These are phyloP conservation scores for Cyberlindnera sargentensis DNA, from an alignment of 805 yeast species.

Conservation along the genomic window DNA sequence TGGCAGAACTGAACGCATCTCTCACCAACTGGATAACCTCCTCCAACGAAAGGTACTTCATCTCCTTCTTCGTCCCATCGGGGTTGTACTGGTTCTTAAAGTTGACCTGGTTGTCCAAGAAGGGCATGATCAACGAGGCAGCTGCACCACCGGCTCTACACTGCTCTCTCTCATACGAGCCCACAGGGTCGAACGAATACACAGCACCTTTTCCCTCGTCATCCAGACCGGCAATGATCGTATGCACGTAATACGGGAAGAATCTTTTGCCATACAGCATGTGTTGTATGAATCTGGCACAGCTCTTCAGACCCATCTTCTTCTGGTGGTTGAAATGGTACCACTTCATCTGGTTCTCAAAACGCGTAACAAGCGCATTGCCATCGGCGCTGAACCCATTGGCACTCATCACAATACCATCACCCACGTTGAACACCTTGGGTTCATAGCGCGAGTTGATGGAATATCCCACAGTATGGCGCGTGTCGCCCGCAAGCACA, in stretches of 20 bases:
- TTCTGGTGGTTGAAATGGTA: slow-evolving; percentile 86
- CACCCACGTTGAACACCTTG: slow-evolving; percentile 84
- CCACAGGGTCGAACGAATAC: slow-evolving; percentile 96
- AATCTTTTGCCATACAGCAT: slow-evolving; percentile 86
- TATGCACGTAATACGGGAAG: slow-evolving; percentile 95
- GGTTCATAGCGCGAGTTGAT: slow-evolving; percentile 92
- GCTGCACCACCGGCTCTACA: slow-evolving; percentile 99
- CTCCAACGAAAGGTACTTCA: slow-evolving; percentile 64
- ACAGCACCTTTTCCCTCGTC: slow-evolving; percentile 85
- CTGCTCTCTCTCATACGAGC: slow-evolving; percentile 95
- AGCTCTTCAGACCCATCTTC: slow-evolving; percentile 57
- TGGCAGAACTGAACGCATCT: slow-evolving; percentile 94
- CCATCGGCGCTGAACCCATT: slow-evolving; percentile 98
- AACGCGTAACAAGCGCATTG: slow-evolving; percentile 69
- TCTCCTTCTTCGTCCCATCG: slow-evolving; percentile 50
- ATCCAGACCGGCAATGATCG: slow-evolving; percentile 90
- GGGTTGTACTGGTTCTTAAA: slow-evolving; percentile 91
- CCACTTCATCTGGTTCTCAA: slow-evolving; percentile 68
- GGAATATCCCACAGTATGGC: slow-evolving; percentile 89
- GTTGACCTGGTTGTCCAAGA: slow-evolving; percentile 94
- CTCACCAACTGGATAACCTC: slow-evolving; percentile 83
- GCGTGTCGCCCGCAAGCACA: slow-evolving; percentile 96
- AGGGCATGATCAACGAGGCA: slow-evolving; percentile 92
- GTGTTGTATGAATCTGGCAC: slow-evolving; percentile 89
- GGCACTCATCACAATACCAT: slow-evolving; percentile 79